Evolutionary conservation across 768 basidiomycete genomes (phyloP).

Genomic region (Kwoniella europaea): DNA sequence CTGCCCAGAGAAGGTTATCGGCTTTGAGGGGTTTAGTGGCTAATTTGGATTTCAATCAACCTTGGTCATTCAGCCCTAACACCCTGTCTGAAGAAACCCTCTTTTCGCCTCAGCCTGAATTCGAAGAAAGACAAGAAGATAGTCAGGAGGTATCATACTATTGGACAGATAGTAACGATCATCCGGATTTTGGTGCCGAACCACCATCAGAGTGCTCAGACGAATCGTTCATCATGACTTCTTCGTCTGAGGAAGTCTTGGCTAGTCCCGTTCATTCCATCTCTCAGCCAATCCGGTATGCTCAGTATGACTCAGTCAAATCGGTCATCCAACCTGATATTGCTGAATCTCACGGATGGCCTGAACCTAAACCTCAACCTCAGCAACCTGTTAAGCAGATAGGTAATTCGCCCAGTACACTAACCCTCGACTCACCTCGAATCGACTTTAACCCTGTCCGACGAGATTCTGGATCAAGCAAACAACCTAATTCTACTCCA

Average conservation of each 20-base stretch:
- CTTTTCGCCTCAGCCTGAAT: constrained; percentile 15
- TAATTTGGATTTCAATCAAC: constrained; percentile 49
- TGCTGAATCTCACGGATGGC: constrained; percentile 30
- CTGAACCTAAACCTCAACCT: constrained; percentile 7
- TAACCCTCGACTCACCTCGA: neutral
- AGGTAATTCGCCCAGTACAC: neutral
- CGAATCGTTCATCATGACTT: constrained; percentile 19
- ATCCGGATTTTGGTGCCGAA: constrained; percentile 3
- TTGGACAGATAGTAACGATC: constrained; percentile 26
- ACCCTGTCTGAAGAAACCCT: constrained; percentile 8
- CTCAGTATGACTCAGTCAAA: neutral
- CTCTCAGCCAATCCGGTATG: constrained; percentile 1
- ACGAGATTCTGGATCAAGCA: constrained; percentile 15
- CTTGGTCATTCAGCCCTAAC: constrained; percentile 31
- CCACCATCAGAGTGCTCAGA: constrained; percentile 4
- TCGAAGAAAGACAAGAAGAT: constrained; percentile 6
- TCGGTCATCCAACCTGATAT: constrained; percentile 13
- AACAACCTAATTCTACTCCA: constrained; percentile 31
- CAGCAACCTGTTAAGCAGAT: neutral
- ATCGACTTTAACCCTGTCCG: constrained; percentile 14
- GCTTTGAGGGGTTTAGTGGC: constrained; percentile 49
- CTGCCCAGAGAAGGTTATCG: constrained; percentile 42
- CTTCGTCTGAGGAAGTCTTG: constrained; percentile 13
- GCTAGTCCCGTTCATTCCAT: constrained; percentile 12
- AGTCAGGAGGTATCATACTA: constrained; percentile 9